A percentile compares a stretch with the other conserved stretches of the same genome.
phyloP scores from a whole-genome alignment of 257 asterid species.

The Perilla frutescens region DNA sequence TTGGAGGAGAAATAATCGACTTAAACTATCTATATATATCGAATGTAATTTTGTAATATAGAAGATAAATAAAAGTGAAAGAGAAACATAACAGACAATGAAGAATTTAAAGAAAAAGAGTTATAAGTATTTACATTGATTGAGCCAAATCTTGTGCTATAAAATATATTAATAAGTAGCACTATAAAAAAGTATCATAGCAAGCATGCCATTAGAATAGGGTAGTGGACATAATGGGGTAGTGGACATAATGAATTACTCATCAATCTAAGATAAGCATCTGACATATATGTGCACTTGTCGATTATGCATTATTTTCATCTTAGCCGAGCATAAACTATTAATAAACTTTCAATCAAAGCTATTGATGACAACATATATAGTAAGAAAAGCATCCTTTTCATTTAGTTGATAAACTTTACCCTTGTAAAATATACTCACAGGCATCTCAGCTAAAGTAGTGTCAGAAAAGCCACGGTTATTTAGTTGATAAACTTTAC shows the following conservation, averaged over 20 bases:
- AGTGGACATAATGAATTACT: conserved; percentile 1
- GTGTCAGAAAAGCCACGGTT: conserved; percentile 88
- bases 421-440: conserved; percentile 47
- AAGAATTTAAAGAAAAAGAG: too few species aligned
- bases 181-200: conserved; percentile 1
- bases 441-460: conserved; percentile 65
- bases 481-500: conserved; percentile 5
- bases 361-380: not conserved
- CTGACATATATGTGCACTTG: not conserved
- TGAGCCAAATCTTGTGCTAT: too few species aligned
- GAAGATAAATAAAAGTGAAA: too few species aligned
- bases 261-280: conserved; percentile 1
- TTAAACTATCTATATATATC: too few species aligned
- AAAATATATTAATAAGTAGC: too few species aligned
- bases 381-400: conserved; percentile 10
- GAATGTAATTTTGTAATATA: too few species aligned
- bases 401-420: not conserved
- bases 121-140: too few species aligned
- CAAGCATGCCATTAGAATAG: conserved; percentile 11
- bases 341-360: conserved; percentile 1
- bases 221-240: not conserved
- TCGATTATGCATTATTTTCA: not conserved
- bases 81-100: too few species aligned
- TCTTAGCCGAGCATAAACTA: not conserved
- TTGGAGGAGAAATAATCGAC: too few species aligned